A percentile compares a stretch with the other conserved stretches of the same genome.
Conservation (phyloP, 2,329 filamentous ascomycete species). For the Colletotrichum graminicola region DNA sequence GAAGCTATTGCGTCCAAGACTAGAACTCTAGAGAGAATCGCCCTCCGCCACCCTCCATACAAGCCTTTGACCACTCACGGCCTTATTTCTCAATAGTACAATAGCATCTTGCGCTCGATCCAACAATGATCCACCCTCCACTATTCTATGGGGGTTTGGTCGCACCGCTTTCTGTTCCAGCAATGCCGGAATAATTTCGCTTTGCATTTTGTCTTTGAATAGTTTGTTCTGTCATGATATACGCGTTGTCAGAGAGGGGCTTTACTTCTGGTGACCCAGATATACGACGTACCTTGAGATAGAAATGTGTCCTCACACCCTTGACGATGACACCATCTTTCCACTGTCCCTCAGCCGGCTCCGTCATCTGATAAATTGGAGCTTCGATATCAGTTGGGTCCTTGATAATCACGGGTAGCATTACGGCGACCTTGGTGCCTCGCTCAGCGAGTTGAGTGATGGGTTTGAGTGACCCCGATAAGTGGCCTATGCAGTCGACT, state of each 20-base stretch:
- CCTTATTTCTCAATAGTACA: slow-evolving; percentile 51
- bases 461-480: slow-evolving; percentile 59
- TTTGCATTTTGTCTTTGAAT: slow-evolving; percentile 66
- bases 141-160: slow-evolving; percentile 57
- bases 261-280: no score
- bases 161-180: slow-evolving; percentile 54
- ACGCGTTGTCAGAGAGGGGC: not conserved
- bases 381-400: slow-evolving; percentile 61
- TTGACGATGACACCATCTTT: slow-evolving; percentile 62
- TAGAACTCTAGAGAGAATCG: not conserved
- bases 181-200: slow-evolving; percentile 66
- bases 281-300: slow-evolving; percentile 57
- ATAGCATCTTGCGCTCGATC: slow-evolving; percentile 57
- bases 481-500: slow-evolving; percentile 68
- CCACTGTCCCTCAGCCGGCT: slow-evolving; percentile 58
- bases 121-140: slow-evolving; percentile 55
- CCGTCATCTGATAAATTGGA: slow-evolving; percentile 69
- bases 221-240: slow-evolving; percentile 60
- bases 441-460: slow-evolving; percentile 63
- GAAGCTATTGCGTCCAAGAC: no score
- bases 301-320: slow-evolving; percentile 69
- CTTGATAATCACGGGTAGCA: slow-evolving; percentile 70
- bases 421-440: slow-evolving; percentile 66
- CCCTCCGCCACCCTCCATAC: slow-evolving; percentile 50
- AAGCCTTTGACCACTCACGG: slow-evolving; percentile 56